Conservation (phyloP, 2,329 filamentous ascomycete genomes). For the Fusarium buharicum region DNA sequence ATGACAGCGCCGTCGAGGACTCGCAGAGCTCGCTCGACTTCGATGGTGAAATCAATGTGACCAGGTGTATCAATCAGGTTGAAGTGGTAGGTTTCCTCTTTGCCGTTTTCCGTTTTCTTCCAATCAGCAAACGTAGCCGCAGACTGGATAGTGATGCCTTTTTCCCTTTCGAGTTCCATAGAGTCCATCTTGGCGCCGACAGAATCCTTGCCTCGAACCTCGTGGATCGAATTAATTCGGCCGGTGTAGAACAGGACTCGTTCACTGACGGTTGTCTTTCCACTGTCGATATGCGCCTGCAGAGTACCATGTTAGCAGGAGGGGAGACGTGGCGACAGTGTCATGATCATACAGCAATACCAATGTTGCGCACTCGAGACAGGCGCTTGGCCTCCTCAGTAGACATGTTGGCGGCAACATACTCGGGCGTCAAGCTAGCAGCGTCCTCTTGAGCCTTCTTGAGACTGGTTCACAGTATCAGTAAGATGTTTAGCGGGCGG, state of each 20-base stretch:
- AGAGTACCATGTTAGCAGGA: slow-evolving; percentile 27
- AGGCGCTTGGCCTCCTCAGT: slow-evolving; percentile 82
- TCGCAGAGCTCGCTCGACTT: slow-evolving; percentile 93
- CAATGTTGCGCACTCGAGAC: slow-evolving; percentile 90
- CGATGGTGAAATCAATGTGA: slow-evolving; percentile 99
- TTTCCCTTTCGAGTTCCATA: slow-evolving; percentile 98
- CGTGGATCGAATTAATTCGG: slow-evolving; percentile 95
- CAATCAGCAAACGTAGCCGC: slow-evolving; percentile 98
- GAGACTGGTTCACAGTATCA: slow-evolving; percentile 49
- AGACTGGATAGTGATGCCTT: slow-evolving; percentile 98
- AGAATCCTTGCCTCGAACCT: slow-evolving; percentile 92
- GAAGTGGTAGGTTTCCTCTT: slow-evolving; percentile 93
- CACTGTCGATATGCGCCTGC: slow-evolving; percentile 96
- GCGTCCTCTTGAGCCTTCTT: slow-evolving; percentile 66
- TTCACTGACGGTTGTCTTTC: slow-evolving; percentile 96
- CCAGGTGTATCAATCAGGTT: slow-evolving; percentile 99
- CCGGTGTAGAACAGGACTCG: slow-evolving; percentile 98
- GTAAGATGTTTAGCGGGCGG: slow-evolving; percentile 8
- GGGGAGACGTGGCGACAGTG: background rate
- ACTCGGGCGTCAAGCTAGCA: slow-evolving; percentile 63
- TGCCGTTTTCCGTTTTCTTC: slow-evolving; percentile 84
- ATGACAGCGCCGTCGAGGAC: slow-evolving; percentile 97
- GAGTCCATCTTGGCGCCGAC: slow-evolving; percentile 99
- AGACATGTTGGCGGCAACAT: slow-evolving; percentile 81
- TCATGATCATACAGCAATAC: slow-evolving; percentile 78